These are phyloP conservation scores for Pseudopithomyces maydicus DNA, from an alignment of 2,329 filamentous ascomycete genomes.

Conservation along the genomic window DNA sequence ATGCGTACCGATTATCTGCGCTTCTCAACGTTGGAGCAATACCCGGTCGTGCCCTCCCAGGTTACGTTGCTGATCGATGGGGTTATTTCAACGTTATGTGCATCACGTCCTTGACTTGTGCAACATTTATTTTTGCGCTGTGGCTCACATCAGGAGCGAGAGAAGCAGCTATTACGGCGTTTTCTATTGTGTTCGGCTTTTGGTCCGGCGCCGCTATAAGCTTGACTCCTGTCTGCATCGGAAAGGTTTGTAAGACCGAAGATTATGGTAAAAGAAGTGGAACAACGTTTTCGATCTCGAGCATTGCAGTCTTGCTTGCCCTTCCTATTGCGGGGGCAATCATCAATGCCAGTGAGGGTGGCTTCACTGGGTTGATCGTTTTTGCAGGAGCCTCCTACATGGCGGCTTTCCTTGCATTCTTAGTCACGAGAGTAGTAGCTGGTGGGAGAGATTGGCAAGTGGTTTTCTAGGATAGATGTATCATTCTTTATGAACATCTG, in stretches of 20 bases:
- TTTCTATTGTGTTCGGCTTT: slow-evolving; percentile 70
- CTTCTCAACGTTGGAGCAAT: slow-evolving; percentile 55
- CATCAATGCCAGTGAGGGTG: slow-evolving; percentile 17
- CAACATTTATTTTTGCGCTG: slow-evolving; percentile 57
- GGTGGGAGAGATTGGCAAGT: slow-evolving; percentile 16
- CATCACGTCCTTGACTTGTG: slow-evolving; percentile 49
- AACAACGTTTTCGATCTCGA: slow-evolving; percentile 63
- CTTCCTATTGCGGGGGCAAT: slow-evolving; percentile 66
- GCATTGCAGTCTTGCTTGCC: slow-evolving; percentile 68
- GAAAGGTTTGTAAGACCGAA: slow-evolving; percentile 70
- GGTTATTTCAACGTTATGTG: slow-evolving; percentile 61
- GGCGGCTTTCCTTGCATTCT: slow-evolving; percentile 20
- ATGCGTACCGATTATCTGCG: slow-evolving; percentile 41
- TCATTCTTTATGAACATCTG: not conserved
- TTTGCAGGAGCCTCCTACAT: slow-evolving; percentile 25
- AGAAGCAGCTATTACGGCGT: slow-evolving; percentile 63
- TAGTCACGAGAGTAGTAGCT: slow-evolving; percentile 18
- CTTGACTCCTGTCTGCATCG: slow-evolving; percentile 66
- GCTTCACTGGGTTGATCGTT: slow-evolving; percentile 23
- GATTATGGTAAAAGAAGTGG: slow-evolving; percentile 72
- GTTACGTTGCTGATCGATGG: slow-evolving; percentile 57
- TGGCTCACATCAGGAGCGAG: slow-evolving; percentile 58
- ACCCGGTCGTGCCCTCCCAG: slow-evolving; percentile 61
- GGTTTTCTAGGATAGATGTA: not conserved
- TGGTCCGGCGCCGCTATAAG: slow-evolving; percentile 69